Evolutionary conservation across 1,139 yeast species (phyloP).

Genomic region (Yamadazyma diddensiae): DNA sequence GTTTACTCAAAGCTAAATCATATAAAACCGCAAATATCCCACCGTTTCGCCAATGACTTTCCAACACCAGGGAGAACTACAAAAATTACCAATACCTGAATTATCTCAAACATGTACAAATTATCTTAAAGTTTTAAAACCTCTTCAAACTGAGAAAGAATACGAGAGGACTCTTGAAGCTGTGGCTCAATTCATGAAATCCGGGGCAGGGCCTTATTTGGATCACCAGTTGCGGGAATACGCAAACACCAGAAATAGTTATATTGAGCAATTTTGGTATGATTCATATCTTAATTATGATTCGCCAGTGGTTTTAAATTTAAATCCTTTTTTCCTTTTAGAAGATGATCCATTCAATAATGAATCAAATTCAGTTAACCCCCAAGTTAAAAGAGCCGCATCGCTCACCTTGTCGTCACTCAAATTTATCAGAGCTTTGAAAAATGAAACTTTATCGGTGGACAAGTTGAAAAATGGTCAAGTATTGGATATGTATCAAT

Average conservation of each 20-base stretch:
- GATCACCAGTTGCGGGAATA: constrained; percentile 64
- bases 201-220: constrained; percentile 57
- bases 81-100: constrained; percentile 76
- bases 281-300: constrained; percentile 85
- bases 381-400: constrained; percentile 80
- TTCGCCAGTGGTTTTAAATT: constrained; percentile 82
- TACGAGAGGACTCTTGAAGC: constrained; percentile 59
- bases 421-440: constrained; percentile 74
- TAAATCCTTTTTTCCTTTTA: constrained; percentile 81
- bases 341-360: constrained; percentile 90
- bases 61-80: constrained; percentile 53
- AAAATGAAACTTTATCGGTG: constrained; percentile 72
- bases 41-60: constrained; percentile 28
- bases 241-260: constrained; percentile 64
- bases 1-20: constrained; percentile 2
- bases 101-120: constrained; percentile 60
- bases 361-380: constrained; percentile 49
- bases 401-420: constrained; percentile 74
- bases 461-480: constrained; percentile 64
- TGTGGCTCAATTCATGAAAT: constrained; percentile 53
- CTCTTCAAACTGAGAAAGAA: constrained; percentile 73
- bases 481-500: constrained; percentile 86
- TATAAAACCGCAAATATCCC: constrained; percentile 1
- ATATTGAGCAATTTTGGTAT: constrained; percentile 92
- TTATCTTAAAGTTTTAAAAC: constrained; percentile 66